These are phyloP conservation scores for Petunia hybrid DNA, from an alignment of 305 asterid species.

Conservation along the genomic window DNA sequence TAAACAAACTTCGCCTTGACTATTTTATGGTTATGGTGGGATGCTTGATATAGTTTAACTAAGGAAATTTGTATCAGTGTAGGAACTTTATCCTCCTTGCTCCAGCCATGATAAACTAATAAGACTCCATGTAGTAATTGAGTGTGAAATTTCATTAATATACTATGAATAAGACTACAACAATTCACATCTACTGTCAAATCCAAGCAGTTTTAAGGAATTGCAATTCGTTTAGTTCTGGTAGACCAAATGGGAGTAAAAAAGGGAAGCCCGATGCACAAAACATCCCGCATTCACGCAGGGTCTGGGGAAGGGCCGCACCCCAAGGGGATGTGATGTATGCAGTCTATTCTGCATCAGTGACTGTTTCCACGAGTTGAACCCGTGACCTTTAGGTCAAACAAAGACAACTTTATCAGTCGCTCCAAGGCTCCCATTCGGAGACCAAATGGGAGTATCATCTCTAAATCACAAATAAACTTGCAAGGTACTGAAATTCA, in stretches of 20 bases:
- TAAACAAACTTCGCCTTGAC: background rate
- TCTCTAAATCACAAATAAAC: background rate
- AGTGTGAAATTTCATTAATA: background rate
- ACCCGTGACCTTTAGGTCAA: no score
- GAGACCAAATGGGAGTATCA: background rate
- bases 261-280: no score
- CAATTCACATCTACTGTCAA: conserved; percentile 2
- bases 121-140: background rate
- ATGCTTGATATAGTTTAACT: no score
- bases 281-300: no score
- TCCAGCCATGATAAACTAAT: no score
- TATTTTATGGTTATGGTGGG: background rate
- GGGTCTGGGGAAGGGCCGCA: no score
- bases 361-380: no score
- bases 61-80: background rate
- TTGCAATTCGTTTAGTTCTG: background rate
- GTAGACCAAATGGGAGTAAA: no score
- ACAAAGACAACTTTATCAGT: no score
- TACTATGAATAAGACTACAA: background rate
- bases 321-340: no score
- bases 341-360: no score
- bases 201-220: background rate
- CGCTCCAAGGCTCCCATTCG: no score
- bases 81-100: background rate
- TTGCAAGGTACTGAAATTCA: background rate